Percentiles rank a stretch among this genome's conserved stretches.
Conservation (phyloP, 495 filamentous ascomycete genomes). For the Chaetomium fimeti region DNA sequence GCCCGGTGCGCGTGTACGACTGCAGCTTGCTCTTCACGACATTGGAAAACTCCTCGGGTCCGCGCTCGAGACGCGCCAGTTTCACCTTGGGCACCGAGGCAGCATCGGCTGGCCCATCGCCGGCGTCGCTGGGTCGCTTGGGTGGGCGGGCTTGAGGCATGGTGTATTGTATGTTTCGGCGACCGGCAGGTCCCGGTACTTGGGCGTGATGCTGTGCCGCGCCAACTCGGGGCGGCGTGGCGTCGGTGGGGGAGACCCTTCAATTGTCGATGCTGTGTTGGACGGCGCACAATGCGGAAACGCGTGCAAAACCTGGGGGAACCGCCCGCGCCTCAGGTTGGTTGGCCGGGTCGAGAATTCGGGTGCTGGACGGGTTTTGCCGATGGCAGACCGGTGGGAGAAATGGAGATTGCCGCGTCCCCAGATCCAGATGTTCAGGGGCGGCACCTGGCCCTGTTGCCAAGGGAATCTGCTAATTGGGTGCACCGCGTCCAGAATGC, state of each 20-base stretch:
- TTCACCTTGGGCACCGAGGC: constrained; percentile 43
- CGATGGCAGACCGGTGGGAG: constrained; percentile 19
- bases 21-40: constrained; percentile 63
- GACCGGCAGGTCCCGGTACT: constrained; percentile 13
- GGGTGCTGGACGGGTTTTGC: constrained; percentile 28
- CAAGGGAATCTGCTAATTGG: neutral
- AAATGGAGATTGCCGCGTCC: constrained; percentile 33
- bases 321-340: constrained; percentile 1
- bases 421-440: constrained; percentile 17
- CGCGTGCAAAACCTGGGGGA: neutral
- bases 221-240: constrained; percentile 27
- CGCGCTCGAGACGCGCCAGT: constrained; percentile 48
- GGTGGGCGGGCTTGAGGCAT: constrained; percentile 36
- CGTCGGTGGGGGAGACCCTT: constrained; percentile 11
- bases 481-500: constrained; percentile 19
- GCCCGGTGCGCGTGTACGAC: constrained; percentile 69
- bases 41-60: constrained; percentile 63
- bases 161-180: constrained; percentile 16
- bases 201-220: constrained; percentile 21
- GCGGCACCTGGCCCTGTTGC: constrained; percentile 19
- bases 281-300: constrained; percentile 2
- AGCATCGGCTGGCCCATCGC: constrained; percentile 32
- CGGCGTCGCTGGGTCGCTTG: constrained; percentile 45
- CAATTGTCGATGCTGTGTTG: constrained; percentile 15
- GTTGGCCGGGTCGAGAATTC: constrained; percentile 1